Percentiles rank a stretch among this genome's conserved stretches.
These are phyloP conservation scores for Pseudocercospora cruenta DNA, from an alignment of 2,329 filamentous ascomycete species.

Conservation along the genomic window DNA sequence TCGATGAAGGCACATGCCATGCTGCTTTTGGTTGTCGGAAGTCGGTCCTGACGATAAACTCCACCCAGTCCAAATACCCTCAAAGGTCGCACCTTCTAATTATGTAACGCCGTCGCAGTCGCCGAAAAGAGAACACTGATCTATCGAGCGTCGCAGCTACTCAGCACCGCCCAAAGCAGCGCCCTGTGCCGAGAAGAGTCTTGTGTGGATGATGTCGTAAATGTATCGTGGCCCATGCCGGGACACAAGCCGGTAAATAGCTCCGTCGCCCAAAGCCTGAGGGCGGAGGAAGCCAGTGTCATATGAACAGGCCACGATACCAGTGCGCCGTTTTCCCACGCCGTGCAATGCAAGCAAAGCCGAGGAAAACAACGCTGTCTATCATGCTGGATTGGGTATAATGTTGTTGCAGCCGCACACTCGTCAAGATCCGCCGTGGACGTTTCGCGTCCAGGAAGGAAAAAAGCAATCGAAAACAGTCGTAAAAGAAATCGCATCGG, in stretches of 20 bases:
- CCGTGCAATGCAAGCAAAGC: slow-evolving; percentile 32
- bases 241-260: slow-evolving; percentile 22
- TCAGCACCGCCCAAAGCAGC: slow-evolving; percentile 26
- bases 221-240: slow-evolving; percentile 28
- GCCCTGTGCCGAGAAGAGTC: slow-evolving; percentile 19
- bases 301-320: slow-evolving; percentile 27
- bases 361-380: slow-evolving; percentile 32
- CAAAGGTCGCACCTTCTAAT: slow-evolving; percentile 18
- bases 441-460: slow-evolving; percentile 19
- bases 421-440: slow-evolving; percentile 31
- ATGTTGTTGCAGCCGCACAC: slow-evolving; percentile 27
- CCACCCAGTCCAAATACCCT: slow-evolving; percentile 9
- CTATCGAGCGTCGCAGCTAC: slow-evolving; percentile 27
- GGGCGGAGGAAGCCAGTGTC: slow-evolving; percentile 25
- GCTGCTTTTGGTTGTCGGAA: slow-evolving; percentile 22
- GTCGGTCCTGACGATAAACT: slow-evolving; percentile 15
- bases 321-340: slow-evolving; percentile 30
- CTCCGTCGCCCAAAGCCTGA: slow-evolving; percentile 31
- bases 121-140: slow-evolving; percentile 22
- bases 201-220: slow-evolving; percentile 27
- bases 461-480: slow-evolving; percentile 22
- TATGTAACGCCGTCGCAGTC: slow-evolving; percentile 28
- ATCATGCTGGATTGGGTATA: slow-evolving; percentile 35
- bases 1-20: slow-evolving; percentile 22
- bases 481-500: slow-evolving; percentile 14